These are phyloP conservation scores for Paracoccidioides brasiliensis DNA, from an alignment of 2,329 filamentous ascomycete species.

Conservation along the genomic window DNA sequence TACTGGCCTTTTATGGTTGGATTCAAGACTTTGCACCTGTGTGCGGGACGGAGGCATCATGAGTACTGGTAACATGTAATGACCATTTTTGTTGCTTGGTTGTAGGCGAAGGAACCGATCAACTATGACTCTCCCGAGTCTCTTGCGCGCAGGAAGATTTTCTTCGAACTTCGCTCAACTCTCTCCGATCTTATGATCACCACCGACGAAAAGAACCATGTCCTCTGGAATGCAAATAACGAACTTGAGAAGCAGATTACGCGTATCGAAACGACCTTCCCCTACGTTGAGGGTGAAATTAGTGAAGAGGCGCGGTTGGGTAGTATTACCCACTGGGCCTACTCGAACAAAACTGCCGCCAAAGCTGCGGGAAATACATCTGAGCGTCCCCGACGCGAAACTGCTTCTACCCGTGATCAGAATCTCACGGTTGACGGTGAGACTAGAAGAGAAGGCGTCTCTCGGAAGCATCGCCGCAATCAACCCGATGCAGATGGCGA, in stretches of 20 bases:
- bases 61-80: not conserved
- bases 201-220: conserved; percentile 94
- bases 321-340: conserved; percentile 88
- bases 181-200: conserved; percentile 78
- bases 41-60: no score
- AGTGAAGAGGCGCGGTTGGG: conserved; percentile 91
- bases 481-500: conserved; percentile 73
- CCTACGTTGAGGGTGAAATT: conserved; percentile 75
- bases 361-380: conserved; percentile 44
- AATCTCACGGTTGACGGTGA: conserved; percentile 80
- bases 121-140: conserved; percentile 22
- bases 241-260: conserved; percentile 72
- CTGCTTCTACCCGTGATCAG: conserved; percentile 60
- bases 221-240: conserved; percentile 83
- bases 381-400: conserved; percentile 66
- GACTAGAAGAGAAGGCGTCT: conserved; percentile 65
- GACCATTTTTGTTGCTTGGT: not conserved
- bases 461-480: conserved; percentile 60
- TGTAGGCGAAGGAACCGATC: not conserved
- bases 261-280: conserved; percentile 77
- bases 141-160: conserved; percentile 49
- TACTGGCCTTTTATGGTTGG: not conserved
- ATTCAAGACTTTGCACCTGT: not conserved
- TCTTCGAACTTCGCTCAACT: conserved; percentile 62
- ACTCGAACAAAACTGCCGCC: conserved; percentile 59